Base-by-base conservation (phyloP, 2,329 filamentous ascomycete genomes). In the Nigrospora osmanthi region DNA sequence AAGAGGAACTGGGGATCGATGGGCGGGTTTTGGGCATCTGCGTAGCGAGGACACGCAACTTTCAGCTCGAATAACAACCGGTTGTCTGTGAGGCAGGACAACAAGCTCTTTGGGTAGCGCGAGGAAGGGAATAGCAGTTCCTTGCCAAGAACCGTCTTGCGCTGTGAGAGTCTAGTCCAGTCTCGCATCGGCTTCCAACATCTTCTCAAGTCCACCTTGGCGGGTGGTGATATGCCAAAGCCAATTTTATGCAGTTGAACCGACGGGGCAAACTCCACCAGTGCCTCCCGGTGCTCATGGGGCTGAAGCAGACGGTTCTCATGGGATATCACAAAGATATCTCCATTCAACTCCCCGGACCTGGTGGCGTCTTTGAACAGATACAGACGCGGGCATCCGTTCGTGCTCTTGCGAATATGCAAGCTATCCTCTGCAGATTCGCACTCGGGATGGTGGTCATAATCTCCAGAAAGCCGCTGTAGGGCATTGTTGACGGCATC, bases 271-370 rank as follows among this genome's bases (percentile, higher is more conserved):
- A 57, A 57, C 39, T 36, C 49, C 34, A 58, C 13, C 12, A 57
- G n/a, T 5, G 55, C 45, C 39, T 65, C 62, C 11, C 62, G 55
- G 43, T 62, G 55, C 42, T 67, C 64, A 19, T 62, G 54, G 3
- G 38, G 14, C 19, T 64, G 60, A 3, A 64, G 37, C n/a, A 53
- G 49, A 13, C 56, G 53, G 12, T 52, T 50, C 3, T 57, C 52
- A 13, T 49, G 35, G 2, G 63, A 55, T 17, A 66, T 52, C 15
- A 64, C 53, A 19, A 58, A 64, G 6, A 47, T 41, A 45, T 66
- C 63, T 3, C 50, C 49, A 2, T 52, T 52, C 12, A n/a, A n/a
- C n/a, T n/a, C n/a, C n/a, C n/a, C n/a, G n/a, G n/a, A n/a, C n/a
- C 43, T 54, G 3, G 48, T 46, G 6, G 53, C 47, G n/a, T 60